These are phyloP conservation scores for Dactylis glomerata DNA, from an alignment of 176 grass and related monocot genomes.

Conservation along the genomic window DNA sequence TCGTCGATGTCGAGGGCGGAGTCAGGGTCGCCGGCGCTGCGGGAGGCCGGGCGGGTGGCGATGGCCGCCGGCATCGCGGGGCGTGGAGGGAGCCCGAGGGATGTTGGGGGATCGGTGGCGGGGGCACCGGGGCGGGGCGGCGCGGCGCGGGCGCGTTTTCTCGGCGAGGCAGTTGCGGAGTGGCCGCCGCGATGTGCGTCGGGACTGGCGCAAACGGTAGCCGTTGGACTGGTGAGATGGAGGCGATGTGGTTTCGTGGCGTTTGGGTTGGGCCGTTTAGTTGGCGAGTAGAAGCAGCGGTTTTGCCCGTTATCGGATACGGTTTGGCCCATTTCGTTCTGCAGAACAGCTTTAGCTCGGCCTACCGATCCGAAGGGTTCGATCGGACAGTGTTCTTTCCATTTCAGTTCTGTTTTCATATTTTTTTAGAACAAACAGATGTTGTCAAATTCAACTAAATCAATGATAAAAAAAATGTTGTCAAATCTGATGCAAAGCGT, in stretches of 20 bases:
- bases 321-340: background rate
- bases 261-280: background rate
- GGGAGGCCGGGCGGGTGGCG: background rate
- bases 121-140: background rate
- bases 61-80: constrained; percentile 24
- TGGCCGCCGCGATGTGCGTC: background rate
- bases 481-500: too few relatives aligned
- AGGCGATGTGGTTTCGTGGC: background rate
- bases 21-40: background rate
- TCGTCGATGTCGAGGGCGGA: constrained; percentile 20
- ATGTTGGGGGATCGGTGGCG: background rate
- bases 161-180: background rate
- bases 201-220: constrained; percentile 16
- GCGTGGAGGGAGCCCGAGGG: background rate
- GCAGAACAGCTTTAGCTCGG: too few relatives aligned
- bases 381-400: too few relatives aligned
- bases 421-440: too few relatives aligned
- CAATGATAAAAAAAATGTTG: too few relatives aligned
- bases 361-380: too few relatives aligned
- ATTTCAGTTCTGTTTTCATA: too few relatives aligned
- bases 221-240: constrained; percentile 20
- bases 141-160: background rate
- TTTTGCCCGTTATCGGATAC: background rate
- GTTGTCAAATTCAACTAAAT: too few relatives aligned
- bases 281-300: background rate